Evolutionary conservation across 768 basidiomycete species (phyloP).

Genomic region (Termitomyces sp.): DNA sequence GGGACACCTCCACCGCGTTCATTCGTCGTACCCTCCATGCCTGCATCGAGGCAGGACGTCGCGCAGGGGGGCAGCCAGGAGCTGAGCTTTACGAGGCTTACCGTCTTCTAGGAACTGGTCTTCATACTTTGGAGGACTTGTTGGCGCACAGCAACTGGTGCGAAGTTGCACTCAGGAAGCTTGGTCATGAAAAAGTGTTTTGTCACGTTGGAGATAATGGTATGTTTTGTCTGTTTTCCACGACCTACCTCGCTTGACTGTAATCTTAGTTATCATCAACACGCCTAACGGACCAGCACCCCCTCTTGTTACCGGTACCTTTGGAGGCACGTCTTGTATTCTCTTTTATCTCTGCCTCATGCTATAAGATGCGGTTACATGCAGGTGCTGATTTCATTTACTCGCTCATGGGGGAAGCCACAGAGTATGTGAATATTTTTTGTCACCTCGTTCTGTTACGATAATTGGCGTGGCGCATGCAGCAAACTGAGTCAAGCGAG

Average conservation of each 20-base stretch:
- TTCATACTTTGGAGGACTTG: conserved; percentile 72
- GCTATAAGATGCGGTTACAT: background rate
- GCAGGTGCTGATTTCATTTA: conserved; percentile 59
- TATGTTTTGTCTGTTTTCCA: conserved; percentile 6
- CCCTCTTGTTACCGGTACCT: conserved; percentile 66
- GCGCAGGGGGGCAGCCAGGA: conserved; percentile 48
- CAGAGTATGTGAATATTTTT: conserved; percentile 39
- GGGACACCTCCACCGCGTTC: conserved; percentile 73
- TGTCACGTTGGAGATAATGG: conserved; percentile 73
- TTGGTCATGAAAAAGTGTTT: conserved; percentile 71
- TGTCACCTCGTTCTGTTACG: background rate
- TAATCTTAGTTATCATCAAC: conserved; percentile 34
- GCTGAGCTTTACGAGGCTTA: conserved; percentile 64
- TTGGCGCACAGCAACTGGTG: conserved; percentile 80
- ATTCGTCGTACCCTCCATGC: conserved; percentile 56
- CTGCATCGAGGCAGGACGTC: conserved; percentile 69
- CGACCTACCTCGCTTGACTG: background rate
- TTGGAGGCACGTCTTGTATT: conserved; percentile 39
- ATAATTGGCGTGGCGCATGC: conserved; percentile 4
- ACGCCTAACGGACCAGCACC: conserved; percentile 55
- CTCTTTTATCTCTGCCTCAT: background rate
- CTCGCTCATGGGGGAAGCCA: conserved; percentile 61
- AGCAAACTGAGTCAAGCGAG: conserved; percentile 59
- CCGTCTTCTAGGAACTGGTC: conserved; percentile 63
- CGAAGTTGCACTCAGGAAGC: conserved; percentile 65